Evolutionary conservation across 1,139 yeast species (phyloP), one percentile per base, ranked within the genome.

Genomic region (Diutina sp.): DNA sequence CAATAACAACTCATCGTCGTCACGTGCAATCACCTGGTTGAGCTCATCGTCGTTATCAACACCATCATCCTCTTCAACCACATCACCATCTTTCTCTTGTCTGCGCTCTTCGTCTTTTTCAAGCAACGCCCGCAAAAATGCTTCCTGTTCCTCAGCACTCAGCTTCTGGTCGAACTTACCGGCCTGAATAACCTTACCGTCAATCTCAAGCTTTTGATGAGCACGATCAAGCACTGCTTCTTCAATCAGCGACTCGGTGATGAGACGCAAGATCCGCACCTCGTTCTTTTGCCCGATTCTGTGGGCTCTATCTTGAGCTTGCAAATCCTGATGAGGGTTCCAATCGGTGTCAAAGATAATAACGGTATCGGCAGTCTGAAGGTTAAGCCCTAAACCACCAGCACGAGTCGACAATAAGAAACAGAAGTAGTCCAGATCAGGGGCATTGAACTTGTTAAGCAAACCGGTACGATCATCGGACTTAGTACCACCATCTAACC

Each of bases 251-350:
- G 86, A 89, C 60, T 85, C 84, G 0, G 95, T 87, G 58, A 88
- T 87, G 61, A 88, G 77, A 69, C 95, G 77, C 65, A 88, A 77
- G 63, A 88, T 88, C 65, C 91, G 76, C 51, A 88, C 95, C 67
- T 86, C 95, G 66, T 87, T 87, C 74, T 87, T 87, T 67, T 88
- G 95, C 53, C 95, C 96, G 70, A 88, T 87, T 74, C 96, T 80
- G 72, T 88, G 95, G 0, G 95, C 95, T 73, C 96, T 81, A 68
- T 89, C 95, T 69, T 87, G 93, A 7, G 95, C 95, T 70, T 88
- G 96, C 65, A 88, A 79, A 80, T 88, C 95, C 69, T 88, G 96
- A 72, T 88, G 95, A 3, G 96, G 96, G 67, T 88, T 88, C 93
- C 95, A 87, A 75, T 88, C 96, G 7, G 95, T 86, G 67, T 88